phyloP scores from a whole-genome alignment of 164 flowering plant genomes.

The Vitis rotundifolia region DNA sequence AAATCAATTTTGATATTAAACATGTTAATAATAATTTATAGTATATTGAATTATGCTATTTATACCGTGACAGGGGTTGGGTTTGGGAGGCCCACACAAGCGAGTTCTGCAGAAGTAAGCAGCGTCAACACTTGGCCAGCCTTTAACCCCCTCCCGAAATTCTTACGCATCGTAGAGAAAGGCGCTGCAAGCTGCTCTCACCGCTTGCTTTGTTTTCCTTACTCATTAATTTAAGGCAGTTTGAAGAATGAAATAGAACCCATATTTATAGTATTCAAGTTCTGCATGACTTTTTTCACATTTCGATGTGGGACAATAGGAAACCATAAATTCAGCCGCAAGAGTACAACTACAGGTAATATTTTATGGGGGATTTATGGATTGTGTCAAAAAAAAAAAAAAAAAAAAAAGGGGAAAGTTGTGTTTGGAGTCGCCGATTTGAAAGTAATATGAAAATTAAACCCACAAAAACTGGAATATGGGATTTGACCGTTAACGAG shows the following conservation, averaged over 20 bases:
- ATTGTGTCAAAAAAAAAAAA: too few relatives aligned
- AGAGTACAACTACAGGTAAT: too few relatives aligned
- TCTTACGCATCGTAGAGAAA: conserved; percentile 40
- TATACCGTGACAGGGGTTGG: conserved; percentile 3
- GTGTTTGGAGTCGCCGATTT: too few relatives aligned
- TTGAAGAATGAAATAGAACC: not conserved
- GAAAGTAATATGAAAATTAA: too few relatives aligned
- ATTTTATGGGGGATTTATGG: too few relatives aligned
- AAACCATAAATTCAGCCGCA: too few relatives aligned
- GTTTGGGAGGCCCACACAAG: conserved; percentile 93
- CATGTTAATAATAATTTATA: too few relatives aligned
- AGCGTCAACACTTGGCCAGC: conserved; percentile 98
- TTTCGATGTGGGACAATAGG: conserved; percentile 4
- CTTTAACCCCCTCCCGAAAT: conserved; percentile 96
- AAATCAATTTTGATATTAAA: too few relatives aligned
- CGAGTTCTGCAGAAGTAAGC: conserved; percentile 99
- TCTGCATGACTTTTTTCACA: not conserved
- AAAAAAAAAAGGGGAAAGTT: too few relatives aligned
- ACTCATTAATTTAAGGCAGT: conserved; percentile 99
- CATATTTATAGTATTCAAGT: not conserved
- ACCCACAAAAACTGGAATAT: too few relatives aligned
- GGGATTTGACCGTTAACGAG: too few relatives aligned
- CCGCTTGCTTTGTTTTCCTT: conserved; percentile 98
- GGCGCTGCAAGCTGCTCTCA: conserved; percentile 82
- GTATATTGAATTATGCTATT: too few relatives aligned